Base-by-base conservation (phyloP, 2,329 filamentous ascomycete species). In the Phyllosticta citrichinensis region DNA sequence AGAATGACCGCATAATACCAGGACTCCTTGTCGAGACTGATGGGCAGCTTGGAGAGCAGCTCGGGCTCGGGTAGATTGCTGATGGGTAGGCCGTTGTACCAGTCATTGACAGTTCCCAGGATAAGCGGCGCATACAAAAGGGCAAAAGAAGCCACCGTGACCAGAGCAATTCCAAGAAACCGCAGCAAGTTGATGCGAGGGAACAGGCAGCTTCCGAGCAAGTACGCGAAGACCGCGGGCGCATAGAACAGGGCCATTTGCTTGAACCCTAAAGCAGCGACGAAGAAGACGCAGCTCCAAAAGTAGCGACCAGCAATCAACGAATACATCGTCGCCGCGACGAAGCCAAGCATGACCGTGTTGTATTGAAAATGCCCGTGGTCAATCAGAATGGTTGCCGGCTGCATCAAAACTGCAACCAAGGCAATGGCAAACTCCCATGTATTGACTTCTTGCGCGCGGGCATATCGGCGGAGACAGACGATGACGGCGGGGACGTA, bases 221-320 rank as follows among this genome's bases (percentile, higher is more conserved):
- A 84, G 70, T 92, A 99, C 33, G 91, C 88, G 72, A 97, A 97
- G 62, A 97, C 87, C 20, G 87, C 87, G 14, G 95, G 92, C 2
- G 95, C 91, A 74, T 97, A 99, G 77, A 97, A 99, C 17, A 99
- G 81, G 0, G 93, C 93, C 95, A 99, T 99, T 74, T 99, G 94
- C 79, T 99, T 99, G 80, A 97, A 99, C 5, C 91, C 91, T n/a
- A 99, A 79, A 2, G 93, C 89, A 17, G 84, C 85, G 6, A 99
- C 94, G 68, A 99, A 99, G 77, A 96, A 96, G 62, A 96, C 83
- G 64, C 90, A 91, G 25, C 89, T 85, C 91, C 93, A 97, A 64
- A 95, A 82, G 68, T 87, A 87, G 56, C 91, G 84, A 3, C 89
- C 89, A 2, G 91, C 91, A 57, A 96, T 75, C 76, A 97, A 88